Percentiles rank a stretch among this genome's conserved stretches.
Evolutionary conservation across 2,329 filamentous ascomycete genomes (phyloP).

Genomic region (Colletotrichum sidae): DNA sequence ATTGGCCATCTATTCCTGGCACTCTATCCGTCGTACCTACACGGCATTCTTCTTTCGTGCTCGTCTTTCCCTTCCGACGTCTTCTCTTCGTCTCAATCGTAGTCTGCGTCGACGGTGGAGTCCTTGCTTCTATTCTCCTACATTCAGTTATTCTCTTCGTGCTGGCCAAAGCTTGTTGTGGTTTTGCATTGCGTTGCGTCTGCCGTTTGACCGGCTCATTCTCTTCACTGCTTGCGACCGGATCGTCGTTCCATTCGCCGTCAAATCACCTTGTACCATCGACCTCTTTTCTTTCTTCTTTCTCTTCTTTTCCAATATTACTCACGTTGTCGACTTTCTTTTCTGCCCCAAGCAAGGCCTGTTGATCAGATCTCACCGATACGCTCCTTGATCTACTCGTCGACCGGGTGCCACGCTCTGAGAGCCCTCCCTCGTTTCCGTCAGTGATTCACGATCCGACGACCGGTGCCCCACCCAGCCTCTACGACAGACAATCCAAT

Average conservation of each 20-base stretch:
- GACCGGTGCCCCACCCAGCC: neutral
- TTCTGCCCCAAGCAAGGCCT: neutral
- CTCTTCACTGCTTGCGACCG: slow-evolving; percentile 12
- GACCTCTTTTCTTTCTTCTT: slow-evolving; percentile 8
- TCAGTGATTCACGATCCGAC: neutral
- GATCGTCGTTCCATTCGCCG: slow-evolving; percentile 23
- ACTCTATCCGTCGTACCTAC: slow-evolving; percentile 25
- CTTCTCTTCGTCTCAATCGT: slow-evolving; percentile 27
- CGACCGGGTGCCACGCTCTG: slow-evolving; percentile 2
- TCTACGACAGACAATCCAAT: neutral
- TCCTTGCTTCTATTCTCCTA: slow-evolving; percentile 24
- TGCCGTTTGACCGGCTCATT: slow-evolving; percentile 28
- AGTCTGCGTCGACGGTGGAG: slow-evolving; percentile 33
- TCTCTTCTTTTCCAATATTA: neutral
- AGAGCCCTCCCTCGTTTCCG: slow-evolving; percentile 8
- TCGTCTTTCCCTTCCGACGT: neutral
- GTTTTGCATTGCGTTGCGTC: slow-evolving; percentile 29
- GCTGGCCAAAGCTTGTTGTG: slow-evolving; percentile 17
- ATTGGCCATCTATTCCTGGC: slow-evolving; percentile 21
- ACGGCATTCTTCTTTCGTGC: slow-evolving; percentile 14
- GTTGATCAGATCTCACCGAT: neutral
- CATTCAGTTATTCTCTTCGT: neutral
- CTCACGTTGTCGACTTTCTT: neutral
- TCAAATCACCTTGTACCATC: slow-evolving; percentile 10
- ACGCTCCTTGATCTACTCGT: slow-evolving; percentile 13